Base-by-base conservation (phyloP, 2,329 filamentous ascomycete species). In the Apiospora rasikravindrae region DNA sequence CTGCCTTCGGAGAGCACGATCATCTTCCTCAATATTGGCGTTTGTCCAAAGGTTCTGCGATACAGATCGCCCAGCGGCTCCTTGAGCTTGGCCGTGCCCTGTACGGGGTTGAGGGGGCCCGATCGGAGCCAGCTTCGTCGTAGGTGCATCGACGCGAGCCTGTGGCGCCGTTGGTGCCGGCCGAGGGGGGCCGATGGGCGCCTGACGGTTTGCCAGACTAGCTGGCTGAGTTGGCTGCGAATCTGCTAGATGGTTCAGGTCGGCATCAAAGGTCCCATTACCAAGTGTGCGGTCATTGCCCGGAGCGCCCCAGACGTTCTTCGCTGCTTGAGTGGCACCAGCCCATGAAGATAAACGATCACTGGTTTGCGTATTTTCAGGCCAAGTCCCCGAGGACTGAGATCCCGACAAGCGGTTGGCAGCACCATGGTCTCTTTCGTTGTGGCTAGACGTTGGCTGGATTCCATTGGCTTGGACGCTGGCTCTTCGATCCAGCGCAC, bases 221-320 rank as follows among this genome's bases (percentile, higher is more conserved):
- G 78, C 75, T 33, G 81, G 76, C 45, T 81, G 80, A 4, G 82
- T 72, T 11, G 78, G 82, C 71, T 76, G 80, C 68, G 85, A 80
- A 70, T 84, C 83, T 16, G 87, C 82, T 24, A 86, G 80, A 64
- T 85, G 84, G 40, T 86, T 87, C 69, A 92, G 85, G 75, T 90
- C 89, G 16, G 89, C 86, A 71, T 88, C 90, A 77, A 95, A 95
- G 0, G 92, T 94, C 61, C 93, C 93, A 79, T 95, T 95, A 4
- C 93, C 93, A 26, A 95, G 89, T 14, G 89, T 91, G 70, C 91
- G 88, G 75, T 93, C 91, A 76, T 89, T 91, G 71, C 90, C 89
- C n/a, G 91, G 91, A 61, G 92, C 90, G 24, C 91, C 93, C 93
- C 93, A 95, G 24, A 95, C 91, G 78, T 92, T 94, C 67, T 88